Evolutionary conservation across 2,329 filamentous ascomycete species (phyloP), one percentile per base, ranked within the genome.

Genomic region (Helotiales sp.): DNA sequence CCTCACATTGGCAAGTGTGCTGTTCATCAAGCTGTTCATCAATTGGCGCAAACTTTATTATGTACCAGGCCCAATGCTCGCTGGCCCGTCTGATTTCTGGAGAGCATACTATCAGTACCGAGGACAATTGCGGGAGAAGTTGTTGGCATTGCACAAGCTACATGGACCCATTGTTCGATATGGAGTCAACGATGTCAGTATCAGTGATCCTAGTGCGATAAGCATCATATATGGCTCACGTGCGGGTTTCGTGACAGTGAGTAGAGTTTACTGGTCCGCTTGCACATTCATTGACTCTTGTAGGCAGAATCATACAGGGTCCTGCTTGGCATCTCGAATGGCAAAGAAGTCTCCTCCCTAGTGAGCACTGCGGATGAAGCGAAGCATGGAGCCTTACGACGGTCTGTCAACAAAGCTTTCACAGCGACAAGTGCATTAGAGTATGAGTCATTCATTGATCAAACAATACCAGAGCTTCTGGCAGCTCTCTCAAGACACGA

Each of bases 181-280:
- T 42, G 48, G 55, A 6, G 9, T 77, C 75, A 63, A 72, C 70
- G 15, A 70, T 69, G 55, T 53, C 19, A 58, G 50, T 29, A 49
- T 57, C 44, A 74, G 10, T 71, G 73, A 0, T 71, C 70, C 7
- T 24, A 44, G 42, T 24, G 54, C 54, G 15, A 60, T 60, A 15
- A 33, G 30, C 29, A 22, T 60, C 13, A 56, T 60, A 10, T 56
- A 60, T n/a, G 54, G 54, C 13, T 52, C 51, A 8, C 46, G 54
- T 25, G 57, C 53, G 7, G 51, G 54, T 2, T 60, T 60, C 33
- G 30, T 54, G 24, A 60, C 51, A 22, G 57, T 54, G 19, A 38
- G 27, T 36, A 25, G 5, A 30, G 2, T 3, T 22, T 31, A 12
- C 7, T 2, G 2, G 19, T 10, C 13, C 25, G 2, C 22, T 24